Percentiles rank a stretch among this genome's conserved stretches.
Conservation (phyloP, 2,329 filamentous ascomycete species). For the Orbilia quercus region DNA sequence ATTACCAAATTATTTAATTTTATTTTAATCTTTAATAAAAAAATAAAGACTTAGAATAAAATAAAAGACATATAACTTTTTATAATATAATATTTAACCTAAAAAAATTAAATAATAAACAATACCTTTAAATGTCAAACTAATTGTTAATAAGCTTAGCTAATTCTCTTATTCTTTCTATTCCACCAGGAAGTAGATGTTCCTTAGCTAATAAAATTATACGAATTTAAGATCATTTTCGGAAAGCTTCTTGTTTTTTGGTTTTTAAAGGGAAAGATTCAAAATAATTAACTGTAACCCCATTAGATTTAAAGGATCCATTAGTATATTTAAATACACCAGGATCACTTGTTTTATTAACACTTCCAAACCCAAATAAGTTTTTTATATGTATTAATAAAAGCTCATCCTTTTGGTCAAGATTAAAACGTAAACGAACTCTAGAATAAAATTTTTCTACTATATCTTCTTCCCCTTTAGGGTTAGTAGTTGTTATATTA, state of each 20-base stretch:
- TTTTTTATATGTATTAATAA: constrained; percentile 22
- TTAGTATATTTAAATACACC: constrained; percentile 34
- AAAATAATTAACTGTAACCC: constrained; percentile 15
- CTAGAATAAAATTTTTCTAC: constrained; percentile 19
- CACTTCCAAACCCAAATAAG: constrained; percentile 19
- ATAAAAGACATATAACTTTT: no score
- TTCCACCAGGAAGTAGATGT: no score
- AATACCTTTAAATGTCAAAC: no score
- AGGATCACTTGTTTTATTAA: constrained; percentile 13
- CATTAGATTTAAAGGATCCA: constrained; percentile 4
- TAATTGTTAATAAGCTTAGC: no score
- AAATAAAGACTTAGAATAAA: no score
- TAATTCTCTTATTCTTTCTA: no score
- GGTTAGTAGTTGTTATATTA: constrained; percentile 12
- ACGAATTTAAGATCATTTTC: no score
- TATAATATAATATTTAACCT: no score
- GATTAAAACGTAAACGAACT: constrained; percentile 8
- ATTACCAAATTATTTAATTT: background rate
- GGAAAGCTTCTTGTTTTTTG: no score
- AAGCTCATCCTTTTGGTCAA: constrained; percentile 13
- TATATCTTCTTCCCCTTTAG: constrained; percentile 7
- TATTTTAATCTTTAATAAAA: constrained; percentile 1
- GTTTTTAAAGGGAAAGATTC: constrained; percentile 12
- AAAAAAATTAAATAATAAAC: no score
- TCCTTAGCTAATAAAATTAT: no score